A percentile compares a stretch with the other conserved stretches of the same genome.
Conservation (phyloP, 805 yeast species). For the Kodamaea sagamina region DNA sequence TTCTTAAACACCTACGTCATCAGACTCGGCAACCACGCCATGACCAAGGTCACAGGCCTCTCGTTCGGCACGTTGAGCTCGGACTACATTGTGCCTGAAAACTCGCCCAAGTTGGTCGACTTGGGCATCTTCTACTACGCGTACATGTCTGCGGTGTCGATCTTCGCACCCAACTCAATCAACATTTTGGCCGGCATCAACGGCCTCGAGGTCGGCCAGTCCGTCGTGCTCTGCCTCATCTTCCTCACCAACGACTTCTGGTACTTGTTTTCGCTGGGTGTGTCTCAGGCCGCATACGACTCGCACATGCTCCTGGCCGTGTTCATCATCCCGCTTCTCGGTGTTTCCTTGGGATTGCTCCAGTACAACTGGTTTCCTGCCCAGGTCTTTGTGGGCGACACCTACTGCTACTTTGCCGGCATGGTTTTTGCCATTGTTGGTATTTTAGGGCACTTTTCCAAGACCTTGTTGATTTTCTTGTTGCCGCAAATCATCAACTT, state of each 20-base stretch:
- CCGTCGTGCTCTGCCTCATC: conserved; percentile 71
- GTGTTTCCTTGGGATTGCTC: conserved; percentile 76
- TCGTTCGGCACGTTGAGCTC: conserved; percentile 38
- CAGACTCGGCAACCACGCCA: conserved; percentile 32
- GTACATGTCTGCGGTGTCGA: conserved; percentile 90
- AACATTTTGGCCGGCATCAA: conserved; percentile 95
- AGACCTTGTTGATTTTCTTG: conserved; percentile 82
- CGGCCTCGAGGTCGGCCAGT: conserved; percentile 96
- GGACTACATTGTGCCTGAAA: conserved; percentile 37
- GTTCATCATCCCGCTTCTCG: conserved; percentile 80
- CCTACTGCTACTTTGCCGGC: conserved; percentile 96
- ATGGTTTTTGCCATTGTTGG: conserved; percentile 99
- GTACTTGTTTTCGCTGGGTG: conserved; percentile 51
- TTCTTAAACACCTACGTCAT: conserved; percentile 21
- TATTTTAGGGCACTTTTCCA: conserved; percentile 92
- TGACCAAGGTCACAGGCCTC: conserved; percentile 38
- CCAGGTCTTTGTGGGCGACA: conserved; percentile 93
- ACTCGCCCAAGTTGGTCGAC: conserved; percentile 57
- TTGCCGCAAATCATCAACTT: conserved; percentile 92
- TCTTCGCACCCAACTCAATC: conserved; percentile 94
- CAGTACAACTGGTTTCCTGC: conserved; percentile 91
- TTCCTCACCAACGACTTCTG: conserved; percentile 75
- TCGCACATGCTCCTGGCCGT: conserved; percentile 82
- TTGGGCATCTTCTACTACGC: conserved; percentile 77
- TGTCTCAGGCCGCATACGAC: conserved; percentile 60